Base-by-base conservation (phyloP, 768 basidiomycete species). In the Russula sp. region DNA sequence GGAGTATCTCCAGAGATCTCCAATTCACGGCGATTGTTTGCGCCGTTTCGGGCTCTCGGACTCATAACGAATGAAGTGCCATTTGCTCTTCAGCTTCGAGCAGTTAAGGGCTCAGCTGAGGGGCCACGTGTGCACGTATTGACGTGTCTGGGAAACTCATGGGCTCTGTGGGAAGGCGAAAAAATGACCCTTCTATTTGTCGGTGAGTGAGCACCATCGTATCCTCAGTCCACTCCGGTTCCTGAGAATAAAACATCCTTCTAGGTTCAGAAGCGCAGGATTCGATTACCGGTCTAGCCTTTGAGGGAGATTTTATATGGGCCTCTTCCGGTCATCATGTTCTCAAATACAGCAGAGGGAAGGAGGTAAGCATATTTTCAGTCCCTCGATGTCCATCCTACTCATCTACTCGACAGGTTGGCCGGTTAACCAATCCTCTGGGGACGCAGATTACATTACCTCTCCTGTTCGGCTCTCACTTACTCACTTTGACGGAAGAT, bases 101-200 rank as follows among this genome's bases (percentile, higher is more conserved):
- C 89, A 0, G 80, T 86, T 70, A 95, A 94, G 72, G 91, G 91
- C 31, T 84, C 91, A 22, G 83, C 90, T 1, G 88, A 88, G 20
- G 91, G 89, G 3, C 94, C 95, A 0, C 82, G 84, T 52, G 79
- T 95, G 61, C 88, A 93, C 65, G 77, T 98, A 48, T 75, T 97
- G 39, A 95, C 93, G 11, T 94, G 91, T 70, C 75, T 98, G 8
- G 95, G 96, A 6, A 84, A 78, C 62, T 84, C 90, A 67, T 98
- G 95, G 95, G 91, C 94, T 18, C 77, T 97, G 70, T 98, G 96
- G 96, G 94, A 97, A 69, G 95, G 93, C 22, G 90, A 86, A 32
- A 94, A 88, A 75, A 94, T 98, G 91, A 81, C 80, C 37, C 75
- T 98, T 61, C 79, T 98, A 42, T 98, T 99, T 72, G 94, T 95